A percentile compares a stretch with the other conserved stretches of the same genome.
These are phyloP conservation scores for Irpex rosettiformis DNA, from an alignment of 1,284 basidiomycete genomes.

Conservation along the genomic window DNA sequence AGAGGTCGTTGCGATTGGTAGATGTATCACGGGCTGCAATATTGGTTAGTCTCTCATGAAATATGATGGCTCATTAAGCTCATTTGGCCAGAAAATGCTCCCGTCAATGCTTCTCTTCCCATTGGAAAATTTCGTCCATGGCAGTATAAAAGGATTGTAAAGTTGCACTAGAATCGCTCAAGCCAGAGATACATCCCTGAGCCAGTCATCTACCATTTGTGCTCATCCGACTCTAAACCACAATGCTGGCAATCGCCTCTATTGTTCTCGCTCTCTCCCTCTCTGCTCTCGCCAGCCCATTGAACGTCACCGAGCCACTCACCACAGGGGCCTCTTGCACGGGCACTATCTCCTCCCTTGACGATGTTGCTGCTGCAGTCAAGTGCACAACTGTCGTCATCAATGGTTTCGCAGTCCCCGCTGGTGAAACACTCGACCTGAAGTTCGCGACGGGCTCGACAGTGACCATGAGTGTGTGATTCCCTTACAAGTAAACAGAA, in stretches of 20 bases:
- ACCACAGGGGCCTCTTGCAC: slow-evolving; percentile 25
- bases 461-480: slow-evolving; percentile 36
- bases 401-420: slow-evolving; percentile 38
- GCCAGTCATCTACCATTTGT: not conserved
- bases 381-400: slow-evolving; percentile 46
- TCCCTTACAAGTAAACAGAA: not conserved
- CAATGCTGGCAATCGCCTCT: slow-evolving; percentile 3
- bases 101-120: not conserved
- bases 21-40: not conserved
- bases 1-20: not conserved
- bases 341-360: slow-evolving; percentile 39
- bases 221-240: not conserved
- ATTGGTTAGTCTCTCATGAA: not conserved
- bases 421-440: slow-evolving; percentile 30
- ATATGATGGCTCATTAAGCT: not conserved
- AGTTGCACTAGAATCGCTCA: not conserved
- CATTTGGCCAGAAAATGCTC: not conserved
- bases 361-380: slow-evolving; percentile 40
- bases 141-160: not conserved
- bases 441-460: slow-evolving; percentile 24
- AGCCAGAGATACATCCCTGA: not conserved
- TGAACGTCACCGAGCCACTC: not conserved
- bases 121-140: not conserved
- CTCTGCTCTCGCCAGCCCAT: slow-evolving; percentile 1
- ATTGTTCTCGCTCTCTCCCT: not conserved